Conservation (phyloP, 2,329 filamentous ascomycete genomes). For the Dothideomycetes sp. region DNA sequence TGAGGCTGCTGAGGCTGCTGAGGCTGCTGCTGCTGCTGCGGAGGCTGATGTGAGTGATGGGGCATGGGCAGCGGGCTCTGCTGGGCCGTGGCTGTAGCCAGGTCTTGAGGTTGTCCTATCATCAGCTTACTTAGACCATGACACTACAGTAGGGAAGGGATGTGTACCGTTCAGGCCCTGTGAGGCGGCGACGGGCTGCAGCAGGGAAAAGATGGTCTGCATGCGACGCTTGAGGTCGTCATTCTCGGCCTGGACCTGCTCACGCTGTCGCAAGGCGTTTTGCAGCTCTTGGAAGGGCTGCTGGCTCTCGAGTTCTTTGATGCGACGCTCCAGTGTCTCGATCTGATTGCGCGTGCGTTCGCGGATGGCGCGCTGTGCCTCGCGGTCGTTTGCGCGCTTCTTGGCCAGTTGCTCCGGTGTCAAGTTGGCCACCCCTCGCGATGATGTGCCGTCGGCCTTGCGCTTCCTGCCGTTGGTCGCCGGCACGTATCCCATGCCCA, state of each 20-base stretch:
- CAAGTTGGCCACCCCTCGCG: constrained; percentile 75
- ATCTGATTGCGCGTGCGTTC: constrained; percentile 76
- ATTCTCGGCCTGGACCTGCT: constrained; percentile 70
- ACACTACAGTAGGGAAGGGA: constrained; percentile 1
- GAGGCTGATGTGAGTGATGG: no score
- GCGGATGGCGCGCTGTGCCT: constrained; percentile 76
- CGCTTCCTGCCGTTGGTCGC: constrained; percentile 24
- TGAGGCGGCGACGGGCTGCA: constrained; percentile 48
- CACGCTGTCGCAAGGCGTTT: constrained; percentile 56
- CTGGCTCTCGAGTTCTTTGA: constrained; percentile 66
- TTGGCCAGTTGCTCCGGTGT: constrained; percentile 81
- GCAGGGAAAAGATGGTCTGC: constrained; percentile 53
- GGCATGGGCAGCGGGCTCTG: constrained; percentile 33
- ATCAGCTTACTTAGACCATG: no score
- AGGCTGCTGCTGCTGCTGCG: constrained; percentile 14
- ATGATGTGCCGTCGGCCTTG: constrained; percentile 30
- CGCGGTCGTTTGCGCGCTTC: constrained; percentile 84
- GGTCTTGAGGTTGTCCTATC: no score
- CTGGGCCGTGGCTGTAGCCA: constrained; percentile 38
- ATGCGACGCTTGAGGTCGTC: constrained; percentile 64
- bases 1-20: constrained; percentile 10
- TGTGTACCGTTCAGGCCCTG: constrained; percentile 36
- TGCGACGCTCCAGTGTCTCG: constrained; percentile 61
- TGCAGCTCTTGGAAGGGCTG: constrained; percentile 80
- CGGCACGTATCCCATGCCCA: constrained; percentile 8